Conservation (phyloP, 1,284 basidiomycete species). For the Pisolithus thermaeus region DNA sequence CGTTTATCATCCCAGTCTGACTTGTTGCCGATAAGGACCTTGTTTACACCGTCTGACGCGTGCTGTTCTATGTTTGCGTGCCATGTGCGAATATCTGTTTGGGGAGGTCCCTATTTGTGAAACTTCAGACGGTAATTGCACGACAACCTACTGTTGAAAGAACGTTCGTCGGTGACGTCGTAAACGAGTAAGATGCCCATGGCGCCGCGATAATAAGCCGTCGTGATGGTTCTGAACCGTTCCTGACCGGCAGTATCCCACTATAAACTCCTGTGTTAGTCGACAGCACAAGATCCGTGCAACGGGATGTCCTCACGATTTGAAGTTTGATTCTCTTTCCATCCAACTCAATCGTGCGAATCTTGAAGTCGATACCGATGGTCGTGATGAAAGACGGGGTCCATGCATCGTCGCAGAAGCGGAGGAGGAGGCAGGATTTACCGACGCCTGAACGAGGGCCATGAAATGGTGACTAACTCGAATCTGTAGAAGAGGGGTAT, state of each 20-base stretch:
- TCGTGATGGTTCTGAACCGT: conserved; percentile 98
- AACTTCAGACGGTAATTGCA: conserved; percentile 3
- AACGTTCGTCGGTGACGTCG: conserved; percentile 97
- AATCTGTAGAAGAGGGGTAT: conserved; percentile 5
- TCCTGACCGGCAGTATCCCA: conserved; percentile 99
- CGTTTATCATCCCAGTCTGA: conserved; percentile 98
- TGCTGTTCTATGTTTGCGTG: conserved; percentile 98
- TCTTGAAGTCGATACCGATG: conserved; percentile 96
- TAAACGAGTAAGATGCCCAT: conserved; percentile 99
- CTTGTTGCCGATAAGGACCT: conserved; percentile 99
- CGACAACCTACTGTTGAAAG: conserved; percentile 83
- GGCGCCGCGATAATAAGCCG: conserved; percentile 99
- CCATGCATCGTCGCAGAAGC: conserved; percentile 99
- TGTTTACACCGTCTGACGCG: conserved; percentile 97
- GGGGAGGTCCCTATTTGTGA: not conserved
- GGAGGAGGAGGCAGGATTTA: conserved; percentile 96
- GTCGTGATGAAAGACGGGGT: conserved; percentile 99
- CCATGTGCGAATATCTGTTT: conserved; percentile 95
- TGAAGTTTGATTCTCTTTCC: conserved; percentile 96
- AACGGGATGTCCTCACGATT: conserved; percentile 59
- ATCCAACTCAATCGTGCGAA: conserved; percentile 94
- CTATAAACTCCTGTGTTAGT: conserved; percentile 34
- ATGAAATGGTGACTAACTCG: not conserved
- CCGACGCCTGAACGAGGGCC: conserved; percentile 69
- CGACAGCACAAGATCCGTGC: not conserved